Conservation (phyloP, 495 filamentous ascomycete genomes). For the Hypoxylon crocopeplum region DNA sequence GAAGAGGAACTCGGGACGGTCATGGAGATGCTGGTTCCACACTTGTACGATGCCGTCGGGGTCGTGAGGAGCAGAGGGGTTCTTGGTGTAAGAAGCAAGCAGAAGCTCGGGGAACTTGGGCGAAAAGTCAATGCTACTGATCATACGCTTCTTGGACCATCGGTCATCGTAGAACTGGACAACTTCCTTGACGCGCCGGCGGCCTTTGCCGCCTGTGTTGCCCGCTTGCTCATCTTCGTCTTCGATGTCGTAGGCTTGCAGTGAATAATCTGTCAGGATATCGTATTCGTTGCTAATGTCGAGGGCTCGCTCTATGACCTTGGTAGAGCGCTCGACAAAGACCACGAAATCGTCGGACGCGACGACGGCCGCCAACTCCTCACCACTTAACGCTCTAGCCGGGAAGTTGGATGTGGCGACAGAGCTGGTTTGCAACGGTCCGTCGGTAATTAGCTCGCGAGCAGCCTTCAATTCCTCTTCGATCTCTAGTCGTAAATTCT, state of each 20-base stretch:
- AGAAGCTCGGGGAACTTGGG: slow-evolving; percentile 94
- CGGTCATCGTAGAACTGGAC: slow-evolving; percentile 92
- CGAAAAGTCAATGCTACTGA: slow-evolving; percentile 90
- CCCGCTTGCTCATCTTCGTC: slow-evolving; percentile 84
- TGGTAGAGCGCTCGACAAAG: slow-evolving; percentile 93
- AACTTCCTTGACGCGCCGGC: slow-evolving; percentile 82
- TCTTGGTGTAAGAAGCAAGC: slow-evolving; percentile 94
- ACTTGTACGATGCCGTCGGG: slow-evolving; percentile 94
- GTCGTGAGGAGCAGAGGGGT: slow-evolving; percentile 91
- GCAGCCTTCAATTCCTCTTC: slow-evolving; percentile 85
- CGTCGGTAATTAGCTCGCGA: slow-evolving; percentile 62
- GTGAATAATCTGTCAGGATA: slow-evolving; percentile 90
- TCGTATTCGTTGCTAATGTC: slow-evolving; percentile 83
- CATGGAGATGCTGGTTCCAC: slow-evolving; percentile 94
- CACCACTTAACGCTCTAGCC: slow-evolving; percentile 77
- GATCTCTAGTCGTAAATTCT: slow-evolving; percentile 85
- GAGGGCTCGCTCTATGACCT: slow-evolving; percentile 94
- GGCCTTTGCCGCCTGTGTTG: slow-evolving; percentile 72
- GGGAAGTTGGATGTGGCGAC: slow-evolving; percentile 67
- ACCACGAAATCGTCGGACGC: slow-evolving; percentile 91
- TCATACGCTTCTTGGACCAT: slow-evolving; percentile 97
- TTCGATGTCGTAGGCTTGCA: slow-evolving; percentile 73
- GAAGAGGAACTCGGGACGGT: slow-evolving; percentile 94
- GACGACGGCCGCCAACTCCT: slow-evolving; percentile 91
- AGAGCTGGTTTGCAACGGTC: slow-evolving; percentile 51